Evolutionary conservation across 23 red algal species (phyloP).

Genomic region (Chondrus crispus): DNA sequence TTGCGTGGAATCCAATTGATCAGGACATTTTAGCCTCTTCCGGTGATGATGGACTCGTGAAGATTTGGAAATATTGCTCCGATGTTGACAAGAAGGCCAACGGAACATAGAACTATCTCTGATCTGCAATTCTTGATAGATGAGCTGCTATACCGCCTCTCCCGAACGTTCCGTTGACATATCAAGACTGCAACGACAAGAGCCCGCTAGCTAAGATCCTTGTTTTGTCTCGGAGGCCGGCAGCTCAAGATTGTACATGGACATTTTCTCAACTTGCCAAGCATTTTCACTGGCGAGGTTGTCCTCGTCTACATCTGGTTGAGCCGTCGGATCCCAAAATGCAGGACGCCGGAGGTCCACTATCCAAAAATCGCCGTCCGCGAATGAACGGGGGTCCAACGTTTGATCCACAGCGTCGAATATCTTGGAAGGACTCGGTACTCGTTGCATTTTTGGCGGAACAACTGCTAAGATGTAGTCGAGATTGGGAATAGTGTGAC

Average conservation of each 20-base stretch:
- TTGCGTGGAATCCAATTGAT: conserved; percentile 79
- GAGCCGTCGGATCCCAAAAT: conserved; percentile 49
- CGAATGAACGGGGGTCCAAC: conserved; percentile 37
- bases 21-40: conserved; percentile 75
- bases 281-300: conserved; percentile 35
- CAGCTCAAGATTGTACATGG: conserved; percentile 39
- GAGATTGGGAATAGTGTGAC: background rate
- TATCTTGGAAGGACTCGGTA: conserved; percentile 19
- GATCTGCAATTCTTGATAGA: background rate
- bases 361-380: conserved; percentile 55
- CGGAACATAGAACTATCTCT: too few relatives aligned
- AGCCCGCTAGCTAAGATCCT: too few relatives aligned
- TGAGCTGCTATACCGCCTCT: background rate
- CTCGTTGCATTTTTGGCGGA: conserved; percentile 58
- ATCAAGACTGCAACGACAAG: too few relatives aligned
- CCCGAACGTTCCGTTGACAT: too few relatives aligned
- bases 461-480: conserved; percentile 53
- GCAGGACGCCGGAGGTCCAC: conserved; percentile 29
- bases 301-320: conserved; percentile 44
- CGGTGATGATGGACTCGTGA: conserved; percentile 80
- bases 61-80: conserved; percentile 57
- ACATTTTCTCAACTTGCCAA: conserved; percentile 20
- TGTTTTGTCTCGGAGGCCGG: too few relatives aligned
- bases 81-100: background rate
- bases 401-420: conserved; percentile 14